phyloP scores from a whole-genome alignment of 1,284 basidiomycete genomes.

The Ustilago cynodontis region DNA sequence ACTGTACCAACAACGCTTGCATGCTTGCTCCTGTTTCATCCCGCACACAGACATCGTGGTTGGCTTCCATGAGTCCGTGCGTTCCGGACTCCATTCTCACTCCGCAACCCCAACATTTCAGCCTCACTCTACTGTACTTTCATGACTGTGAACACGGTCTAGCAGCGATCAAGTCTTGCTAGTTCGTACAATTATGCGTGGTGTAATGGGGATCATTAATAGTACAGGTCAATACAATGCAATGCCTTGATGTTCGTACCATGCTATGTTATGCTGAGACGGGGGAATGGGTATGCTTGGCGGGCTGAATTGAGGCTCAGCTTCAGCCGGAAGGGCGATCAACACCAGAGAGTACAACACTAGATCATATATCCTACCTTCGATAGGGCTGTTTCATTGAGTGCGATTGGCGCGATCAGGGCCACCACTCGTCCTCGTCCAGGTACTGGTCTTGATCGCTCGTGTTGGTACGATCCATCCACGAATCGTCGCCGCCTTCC shows the following conservation, averaged over 20 bases:
- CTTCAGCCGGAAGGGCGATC: not conserved
- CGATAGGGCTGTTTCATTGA: not conserved
- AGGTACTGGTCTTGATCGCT: slow-evolving; percentile 41
- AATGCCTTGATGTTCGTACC: slow-evolving; percentile 4
- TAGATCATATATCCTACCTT: not conserved
- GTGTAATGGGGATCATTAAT: not conserved
- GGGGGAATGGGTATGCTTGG: not conserved
- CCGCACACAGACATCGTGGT: not conserved
- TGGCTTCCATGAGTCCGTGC: not conserved
- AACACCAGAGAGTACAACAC: not conserved
- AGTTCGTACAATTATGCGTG: not conserved
- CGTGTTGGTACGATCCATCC: slow-evolving; percentile 34
- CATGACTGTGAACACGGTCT: too few relatives aligned
- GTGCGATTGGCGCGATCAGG: not conserved
- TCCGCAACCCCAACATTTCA: not conserved
- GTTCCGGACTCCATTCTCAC: not conserved
- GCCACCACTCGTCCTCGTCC: slow-evolving; percentile 51
- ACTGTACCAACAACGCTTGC: slow-evolving; percentile 4
- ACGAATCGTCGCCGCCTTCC: slow-evolving; percentile 31
- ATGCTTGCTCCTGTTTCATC: slow-evolving; percentile 32
- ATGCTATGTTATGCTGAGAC: not conserved
- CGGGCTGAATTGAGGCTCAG: not conserved
- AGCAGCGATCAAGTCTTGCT: not conserved
- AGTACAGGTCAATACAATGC: slow-evolving; percentile 18
- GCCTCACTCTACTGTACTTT: slow-evolving; percentile 6